Base-by-base conservation (phyloP, 306 rosid genomes). In the Pyrus pyrifolia region DNA sequence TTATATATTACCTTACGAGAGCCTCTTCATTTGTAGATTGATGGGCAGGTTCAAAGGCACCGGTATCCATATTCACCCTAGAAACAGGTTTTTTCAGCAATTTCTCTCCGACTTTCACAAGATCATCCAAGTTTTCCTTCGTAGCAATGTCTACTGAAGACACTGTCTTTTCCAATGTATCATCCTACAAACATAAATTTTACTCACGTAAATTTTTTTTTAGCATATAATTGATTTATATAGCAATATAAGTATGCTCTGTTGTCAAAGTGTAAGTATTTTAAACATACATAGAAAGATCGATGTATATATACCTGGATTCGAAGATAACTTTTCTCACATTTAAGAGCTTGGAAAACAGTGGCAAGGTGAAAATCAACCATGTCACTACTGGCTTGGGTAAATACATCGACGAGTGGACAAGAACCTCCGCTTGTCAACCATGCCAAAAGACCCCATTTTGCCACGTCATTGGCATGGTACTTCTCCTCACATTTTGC, bases 371-470 rank as follows among this genome's bases (percentile, higher is more conserved):
- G 75, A 22, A 22, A 30, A 61, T 83, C 86, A 8, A 79, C 79
- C 83, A 83, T 71, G 74, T 83, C 81, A 6, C 57, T 19, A 22
- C 83, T 83, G 18, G 83, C 81, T 11, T 83, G 78, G 51, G 80
- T 70, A 66, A 75, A 83, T 12, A 62, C 72, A 49, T 83, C 86
- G 8, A 60, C 11, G 53, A 79, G 22, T 29, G 86, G 86, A 31
- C 65, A 30, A 3, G 83, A 49, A 40, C 72, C 73, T 4, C 76
- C 78, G 11, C 27, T 64, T 23, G 60, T 76, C 21, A 83, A 70
- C 86, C 86, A 83, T 17, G 67, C 76, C 68, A 75, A 4, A 19
- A 81, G 33, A 3, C 86, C 89, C 89, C 89, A 86, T 8, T 63
- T 77, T 1, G 89, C 84, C 11, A 80, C 86, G 21, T 70, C 17